These are phyloP conservation scores for Calonectria leucothoes DNA, from an alignment of 2,329 filamentous ascomycete species.

Conservation along the genomic window DNA sequence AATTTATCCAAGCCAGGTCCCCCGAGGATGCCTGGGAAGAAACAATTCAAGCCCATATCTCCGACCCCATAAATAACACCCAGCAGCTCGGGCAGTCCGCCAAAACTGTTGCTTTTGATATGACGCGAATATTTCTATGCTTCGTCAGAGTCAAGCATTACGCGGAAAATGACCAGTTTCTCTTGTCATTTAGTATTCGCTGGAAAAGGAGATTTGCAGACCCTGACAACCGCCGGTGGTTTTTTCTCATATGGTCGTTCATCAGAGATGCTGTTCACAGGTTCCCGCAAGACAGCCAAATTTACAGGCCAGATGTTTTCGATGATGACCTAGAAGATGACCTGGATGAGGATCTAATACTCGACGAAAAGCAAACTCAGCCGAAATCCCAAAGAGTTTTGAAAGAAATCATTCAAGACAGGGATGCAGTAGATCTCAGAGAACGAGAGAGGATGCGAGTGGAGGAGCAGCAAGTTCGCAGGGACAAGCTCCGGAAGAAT, in stretches of 20 bases:
- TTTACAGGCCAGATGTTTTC: conserved; percentile 40
- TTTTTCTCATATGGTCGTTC: conserved; percentile 42
- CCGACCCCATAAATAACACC: conserved; percentile 24
- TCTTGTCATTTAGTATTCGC: conserved; percentile 18
- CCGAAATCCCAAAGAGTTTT: conserved; percentile 33
- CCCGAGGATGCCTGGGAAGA: conserved; percentile 34
- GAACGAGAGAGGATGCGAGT: conserved; percentile 65
- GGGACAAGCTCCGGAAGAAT: conserved; percentile 57
- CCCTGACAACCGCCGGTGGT: conserved; percentile 23
- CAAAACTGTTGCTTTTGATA: conserved; percentile 43
- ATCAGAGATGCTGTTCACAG: conserved; percentile 36
- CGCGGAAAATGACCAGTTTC: conserved; percentile 33
- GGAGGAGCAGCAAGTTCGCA: conserved; percentile 65
- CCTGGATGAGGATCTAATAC: conserved; percentile 27
- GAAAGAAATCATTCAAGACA: conserved; percentile 51
- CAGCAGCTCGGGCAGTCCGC: conserved; percentile 20
- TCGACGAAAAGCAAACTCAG: conserved; percentile 21
- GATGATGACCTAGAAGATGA: conserved; percentile 29
- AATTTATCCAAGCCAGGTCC: conserved; percentile 30
- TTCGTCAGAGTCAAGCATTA: conserved; percentile 41
- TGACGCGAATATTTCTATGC: conserved; percentile 45
- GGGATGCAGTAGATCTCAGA: conserved; percentile 62
- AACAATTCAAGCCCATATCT: conserved; percentile 30
- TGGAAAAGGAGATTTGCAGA: conserved; percentile 30
- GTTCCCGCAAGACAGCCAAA: conserved; percentile 49